Percentiles rank a stretch among this genome's conserved stretches.
Conservation (phyloP, 129 eudicot species). For the Tagetes patula region DNA sequence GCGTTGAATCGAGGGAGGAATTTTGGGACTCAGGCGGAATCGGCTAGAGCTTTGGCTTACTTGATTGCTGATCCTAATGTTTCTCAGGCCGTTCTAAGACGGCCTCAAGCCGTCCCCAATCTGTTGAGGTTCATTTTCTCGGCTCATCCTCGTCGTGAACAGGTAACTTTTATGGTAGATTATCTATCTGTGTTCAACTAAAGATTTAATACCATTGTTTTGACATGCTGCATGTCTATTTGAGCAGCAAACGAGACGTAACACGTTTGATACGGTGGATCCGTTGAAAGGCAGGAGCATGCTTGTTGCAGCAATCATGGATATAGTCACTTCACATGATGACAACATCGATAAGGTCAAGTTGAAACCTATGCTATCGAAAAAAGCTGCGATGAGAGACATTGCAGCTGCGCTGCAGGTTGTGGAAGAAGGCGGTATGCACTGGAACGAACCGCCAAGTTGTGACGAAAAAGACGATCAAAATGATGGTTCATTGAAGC, state of each 20-base stretch:
- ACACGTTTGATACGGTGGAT: conserved; percentile 66
- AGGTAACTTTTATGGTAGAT: neutral
- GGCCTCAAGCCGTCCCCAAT: conserved; percentile 73
- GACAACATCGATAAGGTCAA: conserved; percentile 55
- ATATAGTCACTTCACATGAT: conserved; percentile 83
- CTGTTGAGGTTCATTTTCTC: conserved; percentile 78
- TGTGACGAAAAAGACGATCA: conserved; percentile 54
- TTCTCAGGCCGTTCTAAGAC: conserved; percentile 48
- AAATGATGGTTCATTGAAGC: conserved; percentile 41
- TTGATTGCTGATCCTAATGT: conserved; percentile 83
- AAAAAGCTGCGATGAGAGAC: conserved; percentile 83
- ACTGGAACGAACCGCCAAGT: conserved; percentile 62
- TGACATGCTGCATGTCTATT: conserved; percentile 43
- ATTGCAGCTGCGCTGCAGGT: conserved; percentile 92
- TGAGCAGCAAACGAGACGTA: conserved; percentile 69
- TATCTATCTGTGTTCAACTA: neutral
- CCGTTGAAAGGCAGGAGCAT: conserved; percentile 94
- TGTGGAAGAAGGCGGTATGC: conserved; percentile 81
- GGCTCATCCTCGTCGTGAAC: conserved; percentile 57
- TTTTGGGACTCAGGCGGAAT: conserved; percentile 66
- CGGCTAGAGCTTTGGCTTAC: conserved; percentile 96
- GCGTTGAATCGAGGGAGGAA: conserved; percentile 46
- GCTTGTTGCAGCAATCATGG: conserved; percentile 99
- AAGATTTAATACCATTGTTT: neutral
- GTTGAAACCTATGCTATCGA: conserved; percentile 60